Evolutionary conservation across 2,329 filamentous ascomycete genomes (phyloP).

Genomic region (Didymella segeticola): DNA sequence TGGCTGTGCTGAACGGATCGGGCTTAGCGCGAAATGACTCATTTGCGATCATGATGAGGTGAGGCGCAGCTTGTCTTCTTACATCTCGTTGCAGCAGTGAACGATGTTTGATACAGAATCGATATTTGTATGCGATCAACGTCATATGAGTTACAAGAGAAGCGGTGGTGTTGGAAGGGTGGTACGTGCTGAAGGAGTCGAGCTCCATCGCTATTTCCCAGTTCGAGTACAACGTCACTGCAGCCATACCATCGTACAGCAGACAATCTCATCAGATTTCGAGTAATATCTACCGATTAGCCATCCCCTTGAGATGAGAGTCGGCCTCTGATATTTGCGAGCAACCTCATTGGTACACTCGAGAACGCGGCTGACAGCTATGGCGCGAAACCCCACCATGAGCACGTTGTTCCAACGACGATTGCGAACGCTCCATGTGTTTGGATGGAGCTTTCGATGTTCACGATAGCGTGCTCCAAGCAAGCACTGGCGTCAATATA

Average conservation of each 20-base stretch:
- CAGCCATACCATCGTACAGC: too few relatives aligned
- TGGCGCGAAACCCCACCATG: constrained; percentile 1
- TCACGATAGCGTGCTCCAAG: background rate
- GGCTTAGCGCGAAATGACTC: constrained; percentile 9
- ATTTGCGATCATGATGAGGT: background rate
- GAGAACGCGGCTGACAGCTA: background rate
- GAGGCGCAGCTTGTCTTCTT: background rate
- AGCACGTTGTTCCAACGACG: background rate
- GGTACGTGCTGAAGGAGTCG: too few relatives aligned
- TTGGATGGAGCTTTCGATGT: background rate
- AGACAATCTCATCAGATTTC: too few relatives aligned
- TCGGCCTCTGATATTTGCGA: too few relatives aligned
- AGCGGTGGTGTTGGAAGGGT: too few relatives aligned
- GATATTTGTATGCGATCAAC: too few relatives aligned
- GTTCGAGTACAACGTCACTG: too few relatives aligned
- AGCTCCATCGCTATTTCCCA: too few relatives aligned
- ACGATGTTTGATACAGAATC: background rate
- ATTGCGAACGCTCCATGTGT: background rate
- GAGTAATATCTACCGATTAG: too few relatives aligned
- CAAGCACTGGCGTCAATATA: background rate
- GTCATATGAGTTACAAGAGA: too few relatives aligned
- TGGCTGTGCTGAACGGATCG: background rate
- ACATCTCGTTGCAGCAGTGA: too few relatives aligned
- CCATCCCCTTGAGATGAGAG: too few relatives aligned
- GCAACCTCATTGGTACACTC: background rate